Evolutionary conservation across 2,329 filamentous ascomycete species (phyloP).

Genomic region (Diaporthe citriasiana): DNA sequence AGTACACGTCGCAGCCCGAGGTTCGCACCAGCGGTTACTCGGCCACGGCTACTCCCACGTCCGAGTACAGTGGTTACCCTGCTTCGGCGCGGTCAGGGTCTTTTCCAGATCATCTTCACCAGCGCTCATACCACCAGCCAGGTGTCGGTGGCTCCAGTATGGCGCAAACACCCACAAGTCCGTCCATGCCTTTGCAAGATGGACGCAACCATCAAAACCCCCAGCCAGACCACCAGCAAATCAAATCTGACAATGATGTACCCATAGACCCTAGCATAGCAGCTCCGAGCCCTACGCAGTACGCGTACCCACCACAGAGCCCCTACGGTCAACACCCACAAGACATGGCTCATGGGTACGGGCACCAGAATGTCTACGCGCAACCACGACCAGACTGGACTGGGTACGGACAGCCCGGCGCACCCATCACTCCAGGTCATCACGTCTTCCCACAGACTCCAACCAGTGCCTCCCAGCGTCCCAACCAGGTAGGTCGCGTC

Average conservation of each 20-base stretch:
- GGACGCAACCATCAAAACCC: conserved; percentile 79
- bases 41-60: conserved; percentile 85
- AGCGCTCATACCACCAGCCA: conserved; percentile 86
- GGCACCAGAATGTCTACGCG: conserved; percentile 75
- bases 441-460: conserved; percentile 69
- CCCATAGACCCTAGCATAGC: conserved; percentile 99
- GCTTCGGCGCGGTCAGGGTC: conserved; percentile 82
- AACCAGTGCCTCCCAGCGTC: conserved; percentile 67
- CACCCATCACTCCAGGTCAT: conserved; percentile 65
- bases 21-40: conserved; percentile 79
- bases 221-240: conserved; percentile 75
- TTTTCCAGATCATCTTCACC: conserved; percentile 85
- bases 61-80: conserved; percentile 88
- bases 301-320: conserved; percentile 52
- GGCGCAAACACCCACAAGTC: conserved; percentile 98
- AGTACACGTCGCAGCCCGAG: conserved; percentile 88
- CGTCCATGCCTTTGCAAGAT: conserved; percentile 91
- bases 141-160: conserved; percentile 86
- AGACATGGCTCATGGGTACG: conserved; percentile 87
- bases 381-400: conserved; percentile 80
- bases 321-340: conserved; percentile 83
- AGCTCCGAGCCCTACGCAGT: conserved; percentile 83
- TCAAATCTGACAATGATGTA: conserved; percentile 96
- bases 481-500: conserved; percentile 70
- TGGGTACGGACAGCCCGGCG: conserved; percentile 69